Evolutionary conservation across 2,329 filamentous ascomycete genomes (phyloP).

Genomic region (Hymenoscyphus linearis): DNA sequence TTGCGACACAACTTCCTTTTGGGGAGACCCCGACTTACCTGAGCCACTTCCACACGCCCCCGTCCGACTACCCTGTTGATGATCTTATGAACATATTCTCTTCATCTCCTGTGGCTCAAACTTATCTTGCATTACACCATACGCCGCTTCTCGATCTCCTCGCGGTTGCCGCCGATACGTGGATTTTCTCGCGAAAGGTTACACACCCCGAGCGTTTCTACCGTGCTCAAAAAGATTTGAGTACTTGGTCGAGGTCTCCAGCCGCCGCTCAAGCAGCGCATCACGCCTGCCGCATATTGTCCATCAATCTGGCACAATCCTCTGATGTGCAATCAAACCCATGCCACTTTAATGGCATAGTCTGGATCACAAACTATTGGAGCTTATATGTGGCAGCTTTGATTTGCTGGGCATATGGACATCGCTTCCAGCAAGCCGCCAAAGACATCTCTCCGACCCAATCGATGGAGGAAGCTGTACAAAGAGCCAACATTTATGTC

Average conservation of each 20-base stretch:
- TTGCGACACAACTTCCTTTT: constrained; percentile 24
- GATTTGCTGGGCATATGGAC: constrained; percentile 54
- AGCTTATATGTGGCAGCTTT: constrained; percentile 51
- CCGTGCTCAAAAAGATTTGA: constrained; percentile 43
- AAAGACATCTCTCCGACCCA: constrained; percentile 6
- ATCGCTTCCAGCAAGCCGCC: constrained; percentile 23
- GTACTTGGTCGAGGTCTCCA: constrained; percentile 41
- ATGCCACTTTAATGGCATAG: constrained; percentile 9
- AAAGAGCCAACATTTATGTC: constrained; percentile 31
- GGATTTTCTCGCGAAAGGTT: constrained; percentile 52
- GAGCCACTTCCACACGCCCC: constrained; percentile 16
- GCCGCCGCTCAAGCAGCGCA: constrained; percentile 42
- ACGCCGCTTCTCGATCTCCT: constrained; percentile 54
- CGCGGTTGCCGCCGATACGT: constrained; percentile 53
- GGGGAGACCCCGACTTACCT: constrained; percentile 30
- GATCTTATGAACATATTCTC: constrained; percentile 38
- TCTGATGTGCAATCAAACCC: constrained; percentile 10
- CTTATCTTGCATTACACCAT: constrained; percentile 52
- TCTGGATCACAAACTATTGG: constrained; percentile 46
- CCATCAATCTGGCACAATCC: constrained; percentile 38
- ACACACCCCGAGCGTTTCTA: constrained; percentile 39
- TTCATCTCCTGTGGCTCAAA: constrained; percentile 41
- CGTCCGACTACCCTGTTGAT: constrained; percentile 11
- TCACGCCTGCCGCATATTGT: constrained; percentile 48
- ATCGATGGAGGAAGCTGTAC: constrained; percentile 10